Base-by-base conservation (phyloP, 2,329 filamentous ascomycete genomes). In the Ilyonectria robusta region DNA sequence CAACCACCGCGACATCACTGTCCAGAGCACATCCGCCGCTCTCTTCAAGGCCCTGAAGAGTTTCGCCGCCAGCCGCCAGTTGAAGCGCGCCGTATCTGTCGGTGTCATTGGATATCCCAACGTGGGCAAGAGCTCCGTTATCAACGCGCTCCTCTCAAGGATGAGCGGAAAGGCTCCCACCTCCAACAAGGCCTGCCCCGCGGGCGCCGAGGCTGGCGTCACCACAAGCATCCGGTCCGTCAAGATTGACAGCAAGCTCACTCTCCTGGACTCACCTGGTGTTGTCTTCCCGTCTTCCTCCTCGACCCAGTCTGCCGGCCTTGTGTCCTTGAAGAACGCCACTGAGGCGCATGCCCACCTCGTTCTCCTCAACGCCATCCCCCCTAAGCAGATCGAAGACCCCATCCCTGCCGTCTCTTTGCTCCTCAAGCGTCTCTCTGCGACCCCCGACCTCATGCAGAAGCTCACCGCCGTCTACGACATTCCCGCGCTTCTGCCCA, bases 91-190 rank as follows among this genome's bases (percentile, higher is more conserved):
- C 59, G 90, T 97, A 75, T 95, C 93, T 21, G 95, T 98, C 67
- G 95, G 95, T 71, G 93, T 98, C 69, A 97, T 98, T 74, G 95
- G 95, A 31, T 98, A 97, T 81, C 95, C 95, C 75, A 98, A 98
- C 79, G 95, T 97, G 66, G 95, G 95, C 79, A 98, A 98, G 85
- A 97, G 94, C 31, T 97, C 94, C 57, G 94, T 98, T 76, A 97
- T 98, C 87, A 98, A 98, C 81, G 93, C 94, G 17, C 90, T 98
- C 62, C 92, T 94, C 21, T 91, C 93, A 42, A 89, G 94, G 42
- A 85, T 97, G 73, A 89, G 92, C 71, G 88, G 90, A 63, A 90
- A 88, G 76, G 89, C 88, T 42, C 83, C 83, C 50, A 79, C 81
- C 72, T 84, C 87, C 73, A 86, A 87, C 40, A 82, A 78, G 68